A percentile compares a stretch with the other conserved stretches of the same genome.
phyloP scores from a whole-genome alignment of 2,329 filamentous ascomycete species.

The Hypoxylon sp. region DNA sequence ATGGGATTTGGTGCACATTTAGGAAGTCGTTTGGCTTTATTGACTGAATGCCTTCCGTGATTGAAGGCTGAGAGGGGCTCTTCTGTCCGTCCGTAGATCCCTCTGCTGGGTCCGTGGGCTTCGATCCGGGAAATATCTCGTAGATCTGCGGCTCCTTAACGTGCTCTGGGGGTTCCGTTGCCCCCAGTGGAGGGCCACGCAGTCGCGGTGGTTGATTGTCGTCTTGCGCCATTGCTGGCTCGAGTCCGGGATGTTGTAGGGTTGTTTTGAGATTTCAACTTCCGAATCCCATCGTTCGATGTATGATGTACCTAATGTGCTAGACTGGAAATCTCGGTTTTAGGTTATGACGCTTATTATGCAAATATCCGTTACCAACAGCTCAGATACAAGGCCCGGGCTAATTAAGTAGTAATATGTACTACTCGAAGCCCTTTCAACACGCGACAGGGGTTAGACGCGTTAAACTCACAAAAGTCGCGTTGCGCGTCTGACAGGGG shows the following conservation, averaged over 20 bases:
- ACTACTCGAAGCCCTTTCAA: conserved; percentile 29
- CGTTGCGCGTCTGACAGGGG: conserved; percentile 31
- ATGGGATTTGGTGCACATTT: conserved; percentile 81
- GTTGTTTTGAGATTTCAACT: conserved; percentile 8
- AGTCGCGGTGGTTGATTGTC: conserved; percentile 40
- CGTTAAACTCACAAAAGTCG: conserved; percentile 20
- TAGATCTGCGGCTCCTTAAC: conserved; percentile 54
- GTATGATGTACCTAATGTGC: neutral
- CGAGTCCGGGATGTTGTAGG: neutral
- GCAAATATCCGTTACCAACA: conserved; percentile 9
- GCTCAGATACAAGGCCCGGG: conserved; percentile 9
- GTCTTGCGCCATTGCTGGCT: conserved; percentile 51
- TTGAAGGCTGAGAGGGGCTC: conserved; percentile 56
- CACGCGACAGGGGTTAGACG: conserved; percentile 28
- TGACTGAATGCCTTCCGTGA: conserved; percentile 73
- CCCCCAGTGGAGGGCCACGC: conserved; percentile 52
- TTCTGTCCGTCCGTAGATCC: conserved; percentile 50
- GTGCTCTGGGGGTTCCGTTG: conserved; percentile 51
- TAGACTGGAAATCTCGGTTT: conserved; percentile 23
- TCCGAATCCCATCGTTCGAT: conserved; percentile 23
- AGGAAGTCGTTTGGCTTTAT: conserved; percentile 77
- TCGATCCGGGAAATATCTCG: conserved; percentile 53
- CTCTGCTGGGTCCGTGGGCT: conserved; percentile 32
- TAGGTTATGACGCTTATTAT: conserved; percentile 33
- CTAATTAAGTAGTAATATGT: conserved; percentile 22